These are phyloP conservation scores for Blyttiomyces sp. DNA, from an alignment of 371 early-diverging fungal genomes.

Conservation along the genomic window DNA sequence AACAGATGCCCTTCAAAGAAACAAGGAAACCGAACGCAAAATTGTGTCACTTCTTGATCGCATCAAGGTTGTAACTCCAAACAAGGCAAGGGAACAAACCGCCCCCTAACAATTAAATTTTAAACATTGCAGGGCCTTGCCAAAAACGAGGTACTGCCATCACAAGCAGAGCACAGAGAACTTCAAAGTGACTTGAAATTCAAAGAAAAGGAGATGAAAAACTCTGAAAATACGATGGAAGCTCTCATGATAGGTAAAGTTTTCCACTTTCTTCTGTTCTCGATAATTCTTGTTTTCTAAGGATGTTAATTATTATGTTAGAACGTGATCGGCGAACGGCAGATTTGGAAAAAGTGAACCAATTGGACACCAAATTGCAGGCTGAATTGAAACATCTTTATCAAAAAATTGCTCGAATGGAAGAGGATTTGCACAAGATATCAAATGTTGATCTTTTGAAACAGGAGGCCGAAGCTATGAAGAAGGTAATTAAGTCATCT, in stretches of 20 bases:
- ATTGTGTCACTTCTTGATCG: constrained; percentile 37
- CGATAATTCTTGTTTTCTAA: neutral
- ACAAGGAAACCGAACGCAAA: constrained; percentile 26
- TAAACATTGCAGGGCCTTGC: constrained; percentile 13
- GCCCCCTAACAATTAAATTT: neutral
- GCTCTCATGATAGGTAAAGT: constrained; percentile 38
- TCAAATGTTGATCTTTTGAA: constrained; percentile 42
- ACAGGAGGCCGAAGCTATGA: constrained; percentile 28
- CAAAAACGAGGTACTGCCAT: constrained; percentile 26
- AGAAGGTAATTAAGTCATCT: constrained; percentile 27
- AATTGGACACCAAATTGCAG: constrained; percentile 46
- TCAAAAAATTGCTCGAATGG: constrained; percentile 24
- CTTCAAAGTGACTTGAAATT: constrained; percentile 48
- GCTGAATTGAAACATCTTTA: constrained; percentile 39
- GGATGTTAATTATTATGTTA: no score
- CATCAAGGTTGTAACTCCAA: constrained; percentile 28
- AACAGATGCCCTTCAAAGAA: constrained; percentile 25
- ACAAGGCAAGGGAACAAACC: neutral
- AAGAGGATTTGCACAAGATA: constrained; percentile 28
- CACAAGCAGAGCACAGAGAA: constrained; percentile 36
- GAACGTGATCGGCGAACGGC: constrained; percentile 46
- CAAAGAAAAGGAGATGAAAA: constrained; percentile 54
- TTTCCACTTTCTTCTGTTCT: neutral
- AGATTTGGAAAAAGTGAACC: constrained; percentile 51
- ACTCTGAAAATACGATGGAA: constrained; percentile 47